Evolutionary conservation across 441 rosid genomes (phyloP).

Genomic region (Eugenia klotzschiana): DNA sequence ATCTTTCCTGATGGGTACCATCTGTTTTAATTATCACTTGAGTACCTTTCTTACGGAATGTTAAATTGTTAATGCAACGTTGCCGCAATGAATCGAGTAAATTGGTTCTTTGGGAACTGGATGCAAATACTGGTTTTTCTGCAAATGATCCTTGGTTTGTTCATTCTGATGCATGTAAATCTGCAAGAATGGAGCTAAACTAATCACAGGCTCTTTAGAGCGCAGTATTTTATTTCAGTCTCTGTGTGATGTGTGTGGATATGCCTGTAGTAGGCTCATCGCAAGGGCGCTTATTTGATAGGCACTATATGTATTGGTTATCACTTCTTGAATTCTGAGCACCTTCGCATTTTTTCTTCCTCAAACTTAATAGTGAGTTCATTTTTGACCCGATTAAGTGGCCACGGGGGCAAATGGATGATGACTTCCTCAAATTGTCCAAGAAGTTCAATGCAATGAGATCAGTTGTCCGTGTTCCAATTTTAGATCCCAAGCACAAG

Average conservation of each 20-base stretch:
- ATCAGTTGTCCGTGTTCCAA: slow-evolving; percentile 74
- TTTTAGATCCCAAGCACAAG: slow-evolving; percentile 72
- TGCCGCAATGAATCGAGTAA: neutral
- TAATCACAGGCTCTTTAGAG: neutral
- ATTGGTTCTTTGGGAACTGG: neutral
- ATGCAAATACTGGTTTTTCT: neutral
- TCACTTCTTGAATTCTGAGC: neutral
- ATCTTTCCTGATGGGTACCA: neutral
- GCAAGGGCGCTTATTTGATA: neutral
- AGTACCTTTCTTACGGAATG: neutral
- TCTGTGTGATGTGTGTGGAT: neutral
- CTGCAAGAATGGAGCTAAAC: neutral
- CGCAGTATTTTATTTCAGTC: neutral
- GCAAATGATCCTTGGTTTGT: neutral
- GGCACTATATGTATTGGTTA: neutral
- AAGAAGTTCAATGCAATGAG: slow-evolving; percentile 36
- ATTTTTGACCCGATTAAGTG: slow-evolving; percentile 62
- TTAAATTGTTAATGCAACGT: neutral
- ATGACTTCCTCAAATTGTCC: slow-evolving; percentile 52
- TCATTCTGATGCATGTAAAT: neutral
- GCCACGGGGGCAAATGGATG: slow-evolving; percentile 64
- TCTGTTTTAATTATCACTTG: neutral
- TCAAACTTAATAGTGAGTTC: slow-evolving; percentile 60
- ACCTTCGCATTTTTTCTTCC: neutral
- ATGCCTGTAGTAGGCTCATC: neutral